Percentiles rank a stretch among this genome's conserved stretches.
These are phyloP conservation scores for Rubia yunnanensis DNA, from an alignment of 257 asterid genomes.

Conservation along the genomic window DNA sequence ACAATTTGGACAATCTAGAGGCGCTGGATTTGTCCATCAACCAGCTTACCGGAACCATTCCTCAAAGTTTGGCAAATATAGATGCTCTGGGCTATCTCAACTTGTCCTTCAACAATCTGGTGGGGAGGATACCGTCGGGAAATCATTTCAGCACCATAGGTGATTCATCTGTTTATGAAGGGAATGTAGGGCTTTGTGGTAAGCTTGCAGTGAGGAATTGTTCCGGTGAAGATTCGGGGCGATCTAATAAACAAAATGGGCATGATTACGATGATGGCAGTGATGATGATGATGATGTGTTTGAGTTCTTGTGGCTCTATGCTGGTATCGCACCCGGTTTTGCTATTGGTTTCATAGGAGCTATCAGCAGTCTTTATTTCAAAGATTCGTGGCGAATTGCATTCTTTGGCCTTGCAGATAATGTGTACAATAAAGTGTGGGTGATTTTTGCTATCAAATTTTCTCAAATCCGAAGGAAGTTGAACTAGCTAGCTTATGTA, in stretches of 20 bases:
- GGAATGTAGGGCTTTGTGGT: conserved; percentile 4
- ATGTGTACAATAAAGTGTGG: not conserved
- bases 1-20: conserved; percentile 16
- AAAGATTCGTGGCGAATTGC: not conserved
- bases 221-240: not conserved
- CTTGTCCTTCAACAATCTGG: conserved; percentile 22
- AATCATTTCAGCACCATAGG: conserved; percentile 19
- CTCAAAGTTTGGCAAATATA: conserved; percentile 16
- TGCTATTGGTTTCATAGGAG: conserved; percentile 18
- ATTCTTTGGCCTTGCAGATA: not conserved
- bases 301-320: not conserved
- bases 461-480: not conserved
- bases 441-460: not conserved
- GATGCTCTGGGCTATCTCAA: conserved; percentile 22
- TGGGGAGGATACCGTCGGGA: conserved; percentile 23
- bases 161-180: conserved; percentile 1
- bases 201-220: not conserved
- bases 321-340: conserved; percentile 15
- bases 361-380: conserved; percentile 3
- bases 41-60: conserved; percentile 18
- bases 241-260: not conserved
- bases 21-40: conserved; percentile 25
- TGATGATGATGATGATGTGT: not conserved
- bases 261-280: too few relatives aligned
- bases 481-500: not conserved